Base-by-base conservation (phyloP, 2,329 filamentous ascomycete genomes). In the Ophiostoma piceae region DNA sequence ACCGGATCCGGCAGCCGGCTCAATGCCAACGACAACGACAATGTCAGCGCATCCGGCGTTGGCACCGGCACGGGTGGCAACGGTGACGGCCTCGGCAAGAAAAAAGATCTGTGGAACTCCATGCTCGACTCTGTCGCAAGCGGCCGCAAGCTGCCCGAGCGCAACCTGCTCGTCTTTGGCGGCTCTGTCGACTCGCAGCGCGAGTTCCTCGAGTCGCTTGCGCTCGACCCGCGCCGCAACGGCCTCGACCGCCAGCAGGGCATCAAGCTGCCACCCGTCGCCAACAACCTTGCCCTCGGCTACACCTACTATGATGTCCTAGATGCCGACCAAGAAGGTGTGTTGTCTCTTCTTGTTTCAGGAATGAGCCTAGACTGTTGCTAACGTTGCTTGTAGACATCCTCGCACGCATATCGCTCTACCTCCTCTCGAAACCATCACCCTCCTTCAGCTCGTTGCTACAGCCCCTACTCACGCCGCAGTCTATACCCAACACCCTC, bases 241-340 rank as follows among this genome's bases (percentile, higher is more conserved):
- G 80, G 82, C 74, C 87, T 85, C 79, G 84, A 82, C 76, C 84
- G 84, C 77, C 41, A 60, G 66, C 37, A 29, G 43, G 22, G 22
- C 51, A 83, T 77, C 74, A 89, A 87, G 78, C 85, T 86, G 72
- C 90, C 92, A 1, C 92, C 92, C 29, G 87, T 97, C 76, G 94
- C 94, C 69, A 97, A 97, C 77, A 91, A 90, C 77, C 97, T 96
- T 79, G 94, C 94, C 12, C 82, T 97, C 71, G 94, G 94, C 68
- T 97, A 97, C 78, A 97, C 94, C 69, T 97, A 97, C 80, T 92
- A 96, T 78, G 92, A 97, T 80, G 92, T 97, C 51, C 84, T 97
- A 51, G 94, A 97, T 79, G 90, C 92, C 70, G 94, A 97, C 77
- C 93, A 96, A 79, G 94, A 97, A 84, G 92, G 92, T 93, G 90